Base-by-base conservation (phyloP, 495 filamentous ascomycete genomes). In the Lepraria neglecta region DNA sequence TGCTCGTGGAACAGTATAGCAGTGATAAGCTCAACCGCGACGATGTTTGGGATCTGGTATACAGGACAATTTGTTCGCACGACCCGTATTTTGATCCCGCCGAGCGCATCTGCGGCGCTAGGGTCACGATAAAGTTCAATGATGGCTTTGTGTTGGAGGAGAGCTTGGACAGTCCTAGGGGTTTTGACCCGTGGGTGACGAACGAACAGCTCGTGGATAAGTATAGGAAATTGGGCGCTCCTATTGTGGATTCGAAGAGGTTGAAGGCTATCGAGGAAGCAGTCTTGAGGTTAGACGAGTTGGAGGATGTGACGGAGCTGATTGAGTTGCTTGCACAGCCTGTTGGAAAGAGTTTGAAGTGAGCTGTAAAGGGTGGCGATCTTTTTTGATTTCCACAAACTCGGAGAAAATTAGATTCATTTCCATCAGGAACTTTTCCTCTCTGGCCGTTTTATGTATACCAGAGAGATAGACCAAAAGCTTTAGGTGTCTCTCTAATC, bases 211-310 rank as follows among this genome's bases (percentile, higher is more conserved):
- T 54, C n/a, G 30, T 38, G 30, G 51, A 38, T 7, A 54, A 54
- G 30, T 54, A 38, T 19, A 3, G 51, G 28, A 38, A 30, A 10
- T 10, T 54, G 51, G 51, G 30, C 11, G 30, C 30, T 54, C 12
- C 30, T 15, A 30, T 54, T 21, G 31, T 54, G 3, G 51, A 54
- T 15, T 19, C 30, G 2, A 21, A 54, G 30, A 7, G 51, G 17
- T 38, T 54, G 6, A 38, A 54, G 30, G 51, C 51, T 3, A 54
- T 54, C n/a, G 51, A 54, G 30, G 51, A 54, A 7, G n/a, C 30
- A 5, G 51, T 54, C 17, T 10, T 54, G 30, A 38, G 30, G 7
- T 19, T 54, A n/a, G 51, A 38, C n/a, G 51, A 12, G 6, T 6
- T 54, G 30, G 51, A 54, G 30, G 51, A 54, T 38, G 31, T 54